Conservation (phyloP, 371 early-diverging fungal species). For the Lichtheimia ornata region DNA sequence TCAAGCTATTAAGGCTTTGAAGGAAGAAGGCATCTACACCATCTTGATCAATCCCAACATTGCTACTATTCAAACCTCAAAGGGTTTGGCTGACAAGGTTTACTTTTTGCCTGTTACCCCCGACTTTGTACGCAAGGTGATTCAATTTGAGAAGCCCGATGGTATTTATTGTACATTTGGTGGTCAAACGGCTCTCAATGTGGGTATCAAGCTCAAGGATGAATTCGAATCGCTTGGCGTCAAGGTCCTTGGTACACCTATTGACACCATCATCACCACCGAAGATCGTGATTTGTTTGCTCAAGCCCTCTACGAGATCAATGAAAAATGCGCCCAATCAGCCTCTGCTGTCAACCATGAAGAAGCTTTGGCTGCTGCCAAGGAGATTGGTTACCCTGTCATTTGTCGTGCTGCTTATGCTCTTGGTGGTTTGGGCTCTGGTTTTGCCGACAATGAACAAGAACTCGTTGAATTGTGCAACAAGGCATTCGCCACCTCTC, state of each 20-base stretch:
- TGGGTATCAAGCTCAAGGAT: constrained; percentile 86
- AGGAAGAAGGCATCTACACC: constrained; percentile 92
- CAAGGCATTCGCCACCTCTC: constrained; percentile 85
- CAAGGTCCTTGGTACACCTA: constrained; percentile 92
- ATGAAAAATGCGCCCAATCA: constrained; percentile 84
- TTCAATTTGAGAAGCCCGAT: constrained; percentile 90
- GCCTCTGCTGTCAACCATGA: constrained; percentile 77
- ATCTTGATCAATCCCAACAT: constrained; percentile 96
- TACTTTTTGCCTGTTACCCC: constrained; percentile 95
- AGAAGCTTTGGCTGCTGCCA: constrained; percentile 83
- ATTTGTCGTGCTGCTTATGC: constrained; percentile 94
- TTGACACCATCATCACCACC: constrained; percentile 86
- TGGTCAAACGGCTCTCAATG: constrained; percentile 94
- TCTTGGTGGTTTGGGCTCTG: constrained; percentile 94
- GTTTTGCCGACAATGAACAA: constrained; percentile 84
- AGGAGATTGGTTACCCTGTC: constrained; percentile 87
- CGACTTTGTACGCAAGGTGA: constrained; percentile 89
- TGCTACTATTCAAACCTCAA: constrained; percentile 95
- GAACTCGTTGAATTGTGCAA: constrained; percentile 77
- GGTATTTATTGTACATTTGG: constrained; percentile 95
- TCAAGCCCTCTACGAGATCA: constrained; percentile 78
- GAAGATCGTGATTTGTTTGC: constrained; percentile 96
- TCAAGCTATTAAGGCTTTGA: constrained; percentile 95
- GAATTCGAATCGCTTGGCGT: constrained; percentile 85
- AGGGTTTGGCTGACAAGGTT: constrained; percentile 92